Evolutionary conservation across 176 grass and related monocot species (phyloP), one percentile per base, ranked within the genome.

Genomic region (Juncus inflexus): DNA sequence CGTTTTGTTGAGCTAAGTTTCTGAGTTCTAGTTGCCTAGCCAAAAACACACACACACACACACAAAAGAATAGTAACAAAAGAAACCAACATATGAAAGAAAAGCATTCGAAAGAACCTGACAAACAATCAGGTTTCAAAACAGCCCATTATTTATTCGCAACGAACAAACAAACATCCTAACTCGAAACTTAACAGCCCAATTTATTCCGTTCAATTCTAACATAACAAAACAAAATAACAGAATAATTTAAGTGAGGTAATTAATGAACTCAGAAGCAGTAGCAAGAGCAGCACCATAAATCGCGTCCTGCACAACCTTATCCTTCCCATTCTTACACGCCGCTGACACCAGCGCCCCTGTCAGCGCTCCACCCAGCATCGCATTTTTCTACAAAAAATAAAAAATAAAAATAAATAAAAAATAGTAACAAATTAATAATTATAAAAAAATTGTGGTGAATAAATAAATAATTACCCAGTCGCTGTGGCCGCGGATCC

Each of bases 301-400:
- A 52, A 96, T 90, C 52, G 91, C 84, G 45, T 90, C 91, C 55
- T 73, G 82, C 69, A 83, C 61, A 52, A 96, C 56, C 76, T 78
- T 85, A 78, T 87, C 73, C 53, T 7, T 87, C 12, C 65, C n/a
- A 50, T 79, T 64, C 66, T 84, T 86, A 77, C 40, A 79, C 0
- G 56, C 72, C 38, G 75, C 83, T 11, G 90, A 96, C 50, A 96
- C 72, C 10, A 96, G 15, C 12, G 84, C 82, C 35, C 91, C 91
- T 1, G 81, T 83, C 14, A 90, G 9, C 0, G 76, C 79, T 3
- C 84, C 91, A 9, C 91, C 87, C 10, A 96, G 73, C 87, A 90
- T 74, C 0, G 79, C 79, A 40, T 90, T 90, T 75, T 96, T 96
- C 87, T 96, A 47, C 43, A 5, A 47, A 47, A 47, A 47, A 47